These are phyloP conservation scores for Kluyveromyces sp. DNA, from an alignment of 1,139 yeast species.

Conservation along the genomic window DNA sequence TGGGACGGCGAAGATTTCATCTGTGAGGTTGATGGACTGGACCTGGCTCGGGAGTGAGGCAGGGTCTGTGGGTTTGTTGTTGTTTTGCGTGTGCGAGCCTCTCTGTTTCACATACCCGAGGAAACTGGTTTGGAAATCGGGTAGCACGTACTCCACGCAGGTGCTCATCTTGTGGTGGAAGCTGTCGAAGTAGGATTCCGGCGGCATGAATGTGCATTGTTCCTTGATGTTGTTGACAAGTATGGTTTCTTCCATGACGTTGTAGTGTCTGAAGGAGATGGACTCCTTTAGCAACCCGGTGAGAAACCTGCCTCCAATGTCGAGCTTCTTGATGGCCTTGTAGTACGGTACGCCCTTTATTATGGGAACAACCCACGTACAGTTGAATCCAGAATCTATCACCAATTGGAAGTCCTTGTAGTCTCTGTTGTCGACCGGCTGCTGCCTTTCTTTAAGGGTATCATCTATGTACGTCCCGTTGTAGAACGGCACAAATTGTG, in stretches of 20 bases:
- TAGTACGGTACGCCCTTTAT: conserved; percentile 72
- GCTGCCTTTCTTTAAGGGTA: conserved; percentile 3
- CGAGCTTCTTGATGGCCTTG: conserved; percentile 62
- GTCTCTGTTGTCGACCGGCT: too few relatives aligned
- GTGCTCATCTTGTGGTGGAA: conserved; percentile 37
- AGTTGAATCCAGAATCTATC: conserved; percentile 80
- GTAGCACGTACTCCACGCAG: conserved; percentile 66
- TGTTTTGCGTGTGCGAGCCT: conserved; percentile 18
- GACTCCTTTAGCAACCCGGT: conserved; percentile 79
- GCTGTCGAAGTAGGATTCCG: conserved; percentile 50
- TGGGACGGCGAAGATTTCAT: conserved; percentile 83
- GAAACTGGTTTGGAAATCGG: conserved; percentile 76
- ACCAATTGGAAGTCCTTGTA: conserved; percentile 65
- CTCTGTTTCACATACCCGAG: conserved; percentile 54
- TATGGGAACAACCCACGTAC: conserved; percentile 84
- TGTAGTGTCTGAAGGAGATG: conserved; percentile 85
- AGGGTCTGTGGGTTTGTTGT: background rate
- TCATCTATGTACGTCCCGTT: conserved; percentile 13
- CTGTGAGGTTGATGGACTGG: conserved; percentile 62
- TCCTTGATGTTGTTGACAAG: conserved; percentile 84
- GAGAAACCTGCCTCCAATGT: conserved; percentile 75
- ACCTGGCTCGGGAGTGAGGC: conserved; percentile 37
- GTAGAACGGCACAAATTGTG: conserved; percentile 54
- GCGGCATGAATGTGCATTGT: conserved; percentile 64
- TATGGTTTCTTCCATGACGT: conserved; percentile 85